phyloP scores from a whole-genome alignment of 352 stramenopile genomes.

The Pythium plurisporium region DNA sequence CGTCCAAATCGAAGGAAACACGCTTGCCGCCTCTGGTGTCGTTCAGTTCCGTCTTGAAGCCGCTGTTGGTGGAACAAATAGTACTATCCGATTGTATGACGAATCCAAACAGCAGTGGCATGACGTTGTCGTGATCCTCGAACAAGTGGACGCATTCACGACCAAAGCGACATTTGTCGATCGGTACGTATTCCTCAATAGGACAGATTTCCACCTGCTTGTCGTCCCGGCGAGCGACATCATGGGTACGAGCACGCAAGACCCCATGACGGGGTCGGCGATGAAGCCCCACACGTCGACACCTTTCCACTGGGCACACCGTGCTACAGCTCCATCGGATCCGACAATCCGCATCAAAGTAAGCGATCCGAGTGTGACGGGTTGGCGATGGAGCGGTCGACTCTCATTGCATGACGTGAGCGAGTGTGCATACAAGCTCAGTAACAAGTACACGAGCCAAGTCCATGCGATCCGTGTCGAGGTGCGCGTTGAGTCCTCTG shows the following conservation, averaged over 20 bases:
- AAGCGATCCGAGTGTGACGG: conserved; percentile 28
- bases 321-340: conserved; percentile 51
- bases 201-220: conserved; percentile 55
- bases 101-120: conserved; percentile 68
- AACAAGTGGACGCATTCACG: conserved; percentile 57
- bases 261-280: conserved; percentile 7
- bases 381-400: conserved; percentile 76
- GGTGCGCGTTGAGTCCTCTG: conserved; percentile 63
- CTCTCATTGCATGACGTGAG: conserved; percentile 81
- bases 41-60: conserved; percentile 56
- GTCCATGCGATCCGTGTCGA: conserved; percentile 80
- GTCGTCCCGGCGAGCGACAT: conserved; percentile 49
- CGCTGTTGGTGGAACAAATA: conserved; percentile 52
- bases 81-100: conserved; percentile 65
- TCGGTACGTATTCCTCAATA: conserved; percentile 75
- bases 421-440: conserved; percentile 83
- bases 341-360: conserved; percentile 65
- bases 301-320: conserved; percentile 62
- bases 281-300: conserved; percentile 42
- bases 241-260: conserved; percentile 6
- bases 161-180: conserved; percentile 81
- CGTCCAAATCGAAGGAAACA: conserved; percentile 65
- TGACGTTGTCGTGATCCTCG: conserved; percentile 68
- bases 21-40: conserved; percentile 39
- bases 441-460: conserved; percentile 70